Base-by-base conservation (phyloP, 371 early-diverging fungal species). In the Lichtheimia ramosa region DNA sequence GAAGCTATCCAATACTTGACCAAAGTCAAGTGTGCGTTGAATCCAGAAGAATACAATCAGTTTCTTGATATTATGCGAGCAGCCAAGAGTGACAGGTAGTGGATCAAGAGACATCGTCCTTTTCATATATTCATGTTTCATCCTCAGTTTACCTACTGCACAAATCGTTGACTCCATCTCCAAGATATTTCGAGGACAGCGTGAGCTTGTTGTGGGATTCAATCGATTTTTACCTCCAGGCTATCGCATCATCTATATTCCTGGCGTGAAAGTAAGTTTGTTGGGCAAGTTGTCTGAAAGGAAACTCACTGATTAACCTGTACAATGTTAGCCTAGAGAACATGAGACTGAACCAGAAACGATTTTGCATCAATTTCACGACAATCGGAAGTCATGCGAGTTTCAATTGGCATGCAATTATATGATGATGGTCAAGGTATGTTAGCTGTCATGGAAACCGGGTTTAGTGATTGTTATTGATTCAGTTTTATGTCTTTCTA, bases 211-310 rank as follows among this genome's bases (percentile, higher is more conserved):
- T 16, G 90, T 83, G 54, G 98, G 96, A 34, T 99, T 99, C 81
- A 99, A 99, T 75, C 96, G 97, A 2, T 99, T 99, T 70, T 69
- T 99, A 48, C 99, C 99, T 12, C 92, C 94, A 16, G 98, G 97
- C 1, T 97, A 95, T 70, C 88, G 89, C 48, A 95, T 98, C 56
- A 24, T 28, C 93, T 93, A 68, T 86, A 90, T 60, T 86, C 87
- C 3, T 78, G 20, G 94, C 94, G 15, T 92, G 87, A 2, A 93
- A 94, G 5, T 94, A 94, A 28, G 75, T 82, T 4, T 89, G 92
- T n/a, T 81, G 80, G n/a, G 84, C 86, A 13, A 85, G 81, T 10
- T 20, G n/a, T 20, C 14, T 23, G 16, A 20, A 15, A 24, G 15
- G 40, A 6, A 24, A n/a, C 3, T 21, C 34, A 39, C 43, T 20